Conservation (phyloP, 2,329 filamentous ascomycete species). For the Botrytis medusae region DNA sequence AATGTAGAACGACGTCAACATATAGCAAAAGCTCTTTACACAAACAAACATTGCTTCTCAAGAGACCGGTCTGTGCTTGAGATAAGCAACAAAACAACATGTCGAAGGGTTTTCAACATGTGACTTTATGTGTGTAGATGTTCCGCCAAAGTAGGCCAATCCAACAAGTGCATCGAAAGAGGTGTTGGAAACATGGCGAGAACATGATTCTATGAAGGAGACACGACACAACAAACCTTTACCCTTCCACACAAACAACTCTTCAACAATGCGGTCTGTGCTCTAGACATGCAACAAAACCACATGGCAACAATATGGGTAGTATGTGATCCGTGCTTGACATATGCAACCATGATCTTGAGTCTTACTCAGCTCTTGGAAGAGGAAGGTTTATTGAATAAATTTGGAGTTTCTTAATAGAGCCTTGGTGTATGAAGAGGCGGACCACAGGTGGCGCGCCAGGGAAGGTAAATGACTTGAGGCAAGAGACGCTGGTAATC, state of each 20-base stretch:
- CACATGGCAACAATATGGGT: constrained; percentile 1
- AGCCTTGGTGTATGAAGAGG: background rate
- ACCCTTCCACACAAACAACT: background rate
- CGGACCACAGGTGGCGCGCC: background rate
- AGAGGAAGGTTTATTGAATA: background rate
- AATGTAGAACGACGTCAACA: no score
- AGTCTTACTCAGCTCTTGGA: background rate
- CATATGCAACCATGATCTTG: background rate
- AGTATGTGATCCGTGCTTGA: constrained; percentile 17
- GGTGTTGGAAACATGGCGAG: background rate
- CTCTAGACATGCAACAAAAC: constrained; percentile 18
- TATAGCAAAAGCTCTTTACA: background rate
- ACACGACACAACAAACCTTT: background rate
- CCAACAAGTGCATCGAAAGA: background rate
- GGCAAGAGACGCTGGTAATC: background rate
- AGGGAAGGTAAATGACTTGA: background rate
- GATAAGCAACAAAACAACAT: background rate
- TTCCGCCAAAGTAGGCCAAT: background rate
- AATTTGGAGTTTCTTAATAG: background rate
- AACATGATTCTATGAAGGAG: no score
- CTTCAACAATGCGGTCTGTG: background rate
- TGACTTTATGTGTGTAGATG: background rate
- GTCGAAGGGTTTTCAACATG: background rate
- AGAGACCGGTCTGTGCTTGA: constrained; percentile 1
- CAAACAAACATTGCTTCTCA: background rate